Percentiles rank a stretch among this genome's conserved stretches.
Conservation (phyloP, 2,329 filamentous ascomycete species). For the Aureobasidium sp. region DNA sequence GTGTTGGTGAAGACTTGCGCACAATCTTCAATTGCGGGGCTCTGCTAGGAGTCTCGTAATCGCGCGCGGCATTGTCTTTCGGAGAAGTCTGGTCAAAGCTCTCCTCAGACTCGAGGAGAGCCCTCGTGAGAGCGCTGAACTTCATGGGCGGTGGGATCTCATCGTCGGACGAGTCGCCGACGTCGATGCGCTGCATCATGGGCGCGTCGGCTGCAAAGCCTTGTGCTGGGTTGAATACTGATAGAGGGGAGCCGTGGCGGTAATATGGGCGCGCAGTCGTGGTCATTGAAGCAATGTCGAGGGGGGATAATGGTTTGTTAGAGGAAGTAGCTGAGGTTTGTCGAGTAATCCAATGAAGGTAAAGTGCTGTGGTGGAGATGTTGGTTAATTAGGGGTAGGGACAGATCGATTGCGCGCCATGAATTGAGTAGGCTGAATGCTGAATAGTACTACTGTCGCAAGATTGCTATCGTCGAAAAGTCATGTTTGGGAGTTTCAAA, state of each 20-base stretch:
- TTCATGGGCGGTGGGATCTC: conserved; percentile 86
- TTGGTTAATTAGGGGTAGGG: neutral
- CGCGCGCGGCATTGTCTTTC: conserved; percentile 12
- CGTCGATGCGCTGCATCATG: conserved; percentile 43
- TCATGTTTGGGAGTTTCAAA: neutral
- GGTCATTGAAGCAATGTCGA: conserved; percentile 20
- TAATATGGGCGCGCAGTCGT: conserved; percentile 19
- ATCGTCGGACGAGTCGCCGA: conserved; percentile 88
- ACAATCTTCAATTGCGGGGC: conserved; percentile 30
- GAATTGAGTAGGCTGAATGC: neutral
- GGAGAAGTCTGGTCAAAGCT: neutral
- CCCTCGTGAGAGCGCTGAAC: conserved; percentile 86
- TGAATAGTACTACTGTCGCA: conserved; percentile 12
- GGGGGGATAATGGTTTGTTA: neutral
- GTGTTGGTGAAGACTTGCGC: conserved; percentile 28
- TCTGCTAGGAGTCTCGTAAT: conserved; percentile 31
- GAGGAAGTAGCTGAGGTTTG: neutral
- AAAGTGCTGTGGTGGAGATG: neutral
- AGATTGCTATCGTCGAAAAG: conserved; percentile 8
- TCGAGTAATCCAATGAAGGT: neutral
- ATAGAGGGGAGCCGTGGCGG: conserved; percentile 40
- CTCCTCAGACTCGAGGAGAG: conserved; percentile 53
- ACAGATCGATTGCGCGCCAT: neutral
- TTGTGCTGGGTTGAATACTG: conserved; percentile 37
- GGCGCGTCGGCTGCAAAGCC: conserved; percentile 40